Evolutionary conservation across 2,329 filamentous ascomycete genomes (phyloP).

Genomic region (Monosporascus sp.): DNA sequence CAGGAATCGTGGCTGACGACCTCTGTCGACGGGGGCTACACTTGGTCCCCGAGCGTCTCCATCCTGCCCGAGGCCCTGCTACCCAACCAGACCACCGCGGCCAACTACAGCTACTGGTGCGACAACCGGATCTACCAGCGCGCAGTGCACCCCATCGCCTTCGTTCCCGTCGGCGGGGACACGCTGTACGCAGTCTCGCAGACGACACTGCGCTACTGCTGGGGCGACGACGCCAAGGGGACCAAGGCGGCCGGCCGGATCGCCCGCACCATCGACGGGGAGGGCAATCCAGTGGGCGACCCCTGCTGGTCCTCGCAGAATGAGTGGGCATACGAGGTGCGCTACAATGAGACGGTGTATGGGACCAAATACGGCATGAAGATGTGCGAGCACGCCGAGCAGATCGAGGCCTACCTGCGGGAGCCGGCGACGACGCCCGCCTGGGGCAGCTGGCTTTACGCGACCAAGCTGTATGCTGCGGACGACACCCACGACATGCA

Average conservation of each 20-base stretch:
- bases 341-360: slow-evolving; percentile 14
- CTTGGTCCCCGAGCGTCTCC: slow-evolving; percentile 10
- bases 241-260: slow-evolving; percentile 10
- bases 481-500: slow-evolving; percentile 16
- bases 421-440: slow-evolving; percentile 11
- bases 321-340: slow-evolving; percentile 9
- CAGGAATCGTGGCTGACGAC: slow-evolving; percentile 18
- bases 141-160: slow-evolving; percentile 4
- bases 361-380: slow-evolving; percentile 17
- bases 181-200: slow-evolving; percentile 13
- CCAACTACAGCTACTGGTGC: slow-evolving; percentile 20
- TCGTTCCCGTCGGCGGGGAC: slow-evolving; percentile 1
- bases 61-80: slow-evolving; percentile 18
- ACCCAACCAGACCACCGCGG: slow-evolving; percentile 16
- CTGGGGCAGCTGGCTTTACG: slow-evolving; percentile 17
- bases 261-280: slow-evolving; percentile 7
- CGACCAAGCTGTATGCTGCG: slow-evolving; percentile 10
- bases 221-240: slow-evolving; percentile 2
- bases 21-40: slow-evolving; percentile 13
- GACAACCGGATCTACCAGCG: slow-evolving; percentile 15
- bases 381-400: slow-evolving; percentile 6
- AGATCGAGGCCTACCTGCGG: background rate
- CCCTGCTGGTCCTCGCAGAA: slow-evolving; percentile 18
- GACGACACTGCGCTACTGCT: slow-evolving; percentile 9
- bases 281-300: slow-evolving; percentile 10